These are phyloP conservation scores for Coix lacrymajobi DNA, from an alignment of 176 grass and related monocot genomes.

Conservation along the genomic window DNA sequence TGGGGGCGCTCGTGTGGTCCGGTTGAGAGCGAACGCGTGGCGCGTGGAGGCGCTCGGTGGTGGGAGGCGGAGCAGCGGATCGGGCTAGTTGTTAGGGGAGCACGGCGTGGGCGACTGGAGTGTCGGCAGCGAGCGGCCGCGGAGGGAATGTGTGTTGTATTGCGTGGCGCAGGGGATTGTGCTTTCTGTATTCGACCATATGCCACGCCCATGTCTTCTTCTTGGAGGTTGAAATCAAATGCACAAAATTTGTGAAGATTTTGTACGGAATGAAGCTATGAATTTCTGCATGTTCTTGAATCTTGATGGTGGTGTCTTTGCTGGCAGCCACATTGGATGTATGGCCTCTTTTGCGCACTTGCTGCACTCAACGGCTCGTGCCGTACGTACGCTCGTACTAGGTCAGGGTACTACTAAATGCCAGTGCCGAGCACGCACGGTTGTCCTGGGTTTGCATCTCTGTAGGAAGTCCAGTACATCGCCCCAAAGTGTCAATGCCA, in stretches of 20 bases:
- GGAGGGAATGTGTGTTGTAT: conserved; percentile 14
- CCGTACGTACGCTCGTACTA: neutral
- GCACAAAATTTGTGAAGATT: neutral
- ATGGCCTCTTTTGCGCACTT: neutral
- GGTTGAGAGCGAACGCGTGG: neutral
- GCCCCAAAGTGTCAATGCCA: neutral
- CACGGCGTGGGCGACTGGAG: conserved; percentile 23
- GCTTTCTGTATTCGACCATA: conserved; percentile 12
- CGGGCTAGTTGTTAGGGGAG: neutral
- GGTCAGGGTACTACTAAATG: neutral
- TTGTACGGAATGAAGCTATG: neutral
- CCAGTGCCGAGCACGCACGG: neutral
- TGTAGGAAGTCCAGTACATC: neutral
- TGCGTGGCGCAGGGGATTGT: neutral
- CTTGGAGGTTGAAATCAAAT: neutral
- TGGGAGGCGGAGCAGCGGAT: neutral
- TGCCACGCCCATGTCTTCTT: neutral
- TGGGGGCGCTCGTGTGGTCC: rapidly evolving
- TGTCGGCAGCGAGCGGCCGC: conserved; percentile 31
- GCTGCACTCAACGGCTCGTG: neutral
- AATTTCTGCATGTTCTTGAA: neutral
- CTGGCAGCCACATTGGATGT: neutral
- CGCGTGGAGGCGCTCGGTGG: neutral
- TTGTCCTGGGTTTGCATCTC: neutral
- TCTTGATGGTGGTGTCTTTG: neutral